Evolutionary conservation across 768 basidiomycete genomes (phyloP).

Genomic region (Tulasnella sp.): DNA sequence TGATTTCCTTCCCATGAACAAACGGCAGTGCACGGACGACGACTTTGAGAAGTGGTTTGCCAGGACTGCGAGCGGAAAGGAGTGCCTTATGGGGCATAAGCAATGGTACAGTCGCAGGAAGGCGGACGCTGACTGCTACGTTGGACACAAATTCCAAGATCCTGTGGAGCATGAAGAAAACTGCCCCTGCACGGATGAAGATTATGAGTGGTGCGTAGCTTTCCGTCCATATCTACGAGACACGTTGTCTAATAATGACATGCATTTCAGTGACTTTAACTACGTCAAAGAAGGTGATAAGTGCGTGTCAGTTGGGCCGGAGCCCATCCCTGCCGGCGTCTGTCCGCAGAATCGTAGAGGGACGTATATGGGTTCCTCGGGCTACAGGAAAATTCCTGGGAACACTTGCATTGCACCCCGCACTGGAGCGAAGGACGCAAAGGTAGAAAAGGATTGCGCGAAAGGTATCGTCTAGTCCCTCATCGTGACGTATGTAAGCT

Average conservation of each 20-base stretch:
- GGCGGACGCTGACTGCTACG: slow-evolving; percentile 71
- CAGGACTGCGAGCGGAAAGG: slow-evolving; percentile 43
- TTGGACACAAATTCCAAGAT: slow-evolving; percentile 82
- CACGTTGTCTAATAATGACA: background rate
- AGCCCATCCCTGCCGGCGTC: slow-evolving; percentile 68
- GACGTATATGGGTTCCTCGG: slow-evolving; percentile 78
- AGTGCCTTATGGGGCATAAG: slow-evolving; percentile 95
- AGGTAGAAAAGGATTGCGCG: slow-evolving; percentile 63
- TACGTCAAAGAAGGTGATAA: slow-evolving; percentile 60
- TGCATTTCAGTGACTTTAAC: slow-evolving; percentile 67
- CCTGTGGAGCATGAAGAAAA: slow-evolving; percentile 73
- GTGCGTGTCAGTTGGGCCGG: slow-evolving; percentile 81
- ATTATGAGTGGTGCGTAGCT: slow-evolving; percentile 77
- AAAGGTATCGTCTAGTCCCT: slow-evolving; percentile 38
- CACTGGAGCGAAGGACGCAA: slow-evolving; percentile 59
- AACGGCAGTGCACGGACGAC: slow-evolving; percentile 50
- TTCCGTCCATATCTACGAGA: background rate
- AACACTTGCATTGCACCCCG: slow-evolving; percentile 61
- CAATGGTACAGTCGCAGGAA: slow-evolving; percentile 93
- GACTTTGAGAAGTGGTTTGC: slow-evolving; percentile 92
- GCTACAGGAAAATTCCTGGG: slow-evolving; percentile 86
- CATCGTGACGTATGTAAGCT: background rate
- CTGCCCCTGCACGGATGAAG: slow-evolving; percentile 75
- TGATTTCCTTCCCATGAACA: slow-evolving; percentile 65
- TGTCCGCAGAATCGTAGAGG: slow-evolving; percentile 46